Evolutionary conservation across 2,329 filamentous ascomycete species (phyloP).

Genomic region (Fusarium foetens): DNA sequence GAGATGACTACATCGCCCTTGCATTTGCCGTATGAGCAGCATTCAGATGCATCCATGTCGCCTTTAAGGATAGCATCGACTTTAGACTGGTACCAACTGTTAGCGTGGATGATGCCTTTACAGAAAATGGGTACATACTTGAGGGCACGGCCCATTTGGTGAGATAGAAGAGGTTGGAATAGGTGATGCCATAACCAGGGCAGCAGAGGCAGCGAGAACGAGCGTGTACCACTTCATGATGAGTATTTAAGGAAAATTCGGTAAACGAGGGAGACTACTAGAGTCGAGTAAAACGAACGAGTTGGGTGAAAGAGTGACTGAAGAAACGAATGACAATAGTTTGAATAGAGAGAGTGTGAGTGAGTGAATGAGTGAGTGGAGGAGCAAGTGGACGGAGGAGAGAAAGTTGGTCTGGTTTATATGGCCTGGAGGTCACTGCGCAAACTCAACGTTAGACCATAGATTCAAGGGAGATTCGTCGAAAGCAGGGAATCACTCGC

Average conservation of each 20-base stretch:
- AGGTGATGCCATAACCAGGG: conserved; percentile 18
- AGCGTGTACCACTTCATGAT: conserved; percentile 41
- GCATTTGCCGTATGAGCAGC: conserved; percentile 65
- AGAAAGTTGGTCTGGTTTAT: conserved; percentile 15
- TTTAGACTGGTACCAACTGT: conserved; percentile 41
- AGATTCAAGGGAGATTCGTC: not conserved
- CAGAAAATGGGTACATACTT: conserved; percentile 39
- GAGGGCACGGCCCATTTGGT: conserved; percentile 50
- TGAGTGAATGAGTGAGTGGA: not conserved
- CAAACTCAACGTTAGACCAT: not conserved
- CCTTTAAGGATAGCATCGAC: conserved; percentile 60
- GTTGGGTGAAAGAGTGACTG: conserved; percentile 1
- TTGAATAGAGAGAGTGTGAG: not conserved
- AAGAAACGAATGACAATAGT: conserved; percentile 5
- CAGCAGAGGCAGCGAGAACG: conserved; percentile 28
- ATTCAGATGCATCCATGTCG: conserved; percentile 58
- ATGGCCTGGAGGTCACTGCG: not conserved
- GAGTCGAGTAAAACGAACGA: not conserved
- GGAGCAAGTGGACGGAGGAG: not conserved
- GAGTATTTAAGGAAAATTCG: not conserved
- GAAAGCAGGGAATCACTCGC: not conserved
- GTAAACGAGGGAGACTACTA: not conserved
- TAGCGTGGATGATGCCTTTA: not conserved
- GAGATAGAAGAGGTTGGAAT: conserved; percentile 44
- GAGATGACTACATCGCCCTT: conserved; percentile 61